These are phyloP conservation scores for Clitopilus passeckerianus DNA, from an alignment of 768 basidiomycete species.

Conservation along the genomic window DNA sequence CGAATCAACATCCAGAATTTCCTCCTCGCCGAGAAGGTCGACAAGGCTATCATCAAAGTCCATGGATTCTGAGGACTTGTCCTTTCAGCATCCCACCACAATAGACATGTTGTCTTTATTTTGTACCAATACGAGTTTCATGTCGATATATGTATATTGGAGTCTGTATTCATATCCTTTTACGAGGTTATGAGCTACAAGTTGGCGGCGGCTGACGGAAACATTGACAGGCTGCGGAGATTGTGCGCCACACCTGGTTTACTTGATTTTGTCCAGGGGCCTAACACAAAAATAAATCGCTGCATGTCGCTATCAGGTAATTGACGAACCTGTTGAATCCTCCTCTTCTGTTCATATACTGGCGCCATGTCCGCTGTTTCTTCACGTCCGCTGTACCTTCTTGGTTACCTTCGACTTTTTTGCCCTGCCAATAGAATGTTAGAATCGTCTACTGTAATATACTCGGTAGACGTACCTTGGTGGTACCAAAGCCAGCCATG, in stretches of 20 bases:
- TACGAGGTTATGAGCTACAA: not conserved
- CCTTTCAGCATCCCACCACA: not conserved
- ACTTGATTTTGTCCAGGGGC: conserved; percentile 95
- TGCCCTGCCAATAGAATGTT: conserved; percentile 45
- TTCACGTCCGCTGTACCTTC: conserved; percentile 63
- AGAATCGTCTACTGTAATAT: not conserved
- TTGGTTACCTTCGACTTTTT: conserved; percentile 79
- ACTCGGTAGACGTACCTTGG: conserved; percentile 56
- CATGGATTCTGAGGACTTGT: conserved; percentile 69
- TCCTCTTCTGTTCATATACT: conserved; percentile 97
- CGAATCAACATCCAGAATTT: conserved; percentile 86
- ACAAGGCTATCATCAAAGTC: conserved; percentile 74
- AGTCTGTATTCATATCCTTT: conserved; percentile 1
- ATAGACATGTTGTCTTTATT: not conserved
- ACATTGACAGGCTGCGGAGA: not conserved
- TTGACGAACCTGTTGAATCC: conserved; percentile 71
- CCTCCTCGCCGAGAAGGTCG: conserved; percentile 78
- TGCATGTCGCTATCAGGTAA: not conserved
- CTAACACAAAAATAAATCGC: conserved; percentile 32
- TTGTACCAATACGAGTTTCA: conserved; percentile 1
- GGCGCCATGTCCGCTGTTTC: conserved; percentile 89
- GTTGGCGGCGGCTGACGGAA: not conserved
- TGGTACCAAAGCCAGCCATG: conserved; percentile 78
- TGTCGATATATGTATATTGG: conserved; percentile 3
- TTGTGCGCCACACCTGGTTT: conserved; percentile 8